A percentile compares a stretch with the other conserved stretches of the same genome.
Conservation (phyloP, 1,284 basidiomycete genomes). For the Ceratobasidium sp. region DNA sequence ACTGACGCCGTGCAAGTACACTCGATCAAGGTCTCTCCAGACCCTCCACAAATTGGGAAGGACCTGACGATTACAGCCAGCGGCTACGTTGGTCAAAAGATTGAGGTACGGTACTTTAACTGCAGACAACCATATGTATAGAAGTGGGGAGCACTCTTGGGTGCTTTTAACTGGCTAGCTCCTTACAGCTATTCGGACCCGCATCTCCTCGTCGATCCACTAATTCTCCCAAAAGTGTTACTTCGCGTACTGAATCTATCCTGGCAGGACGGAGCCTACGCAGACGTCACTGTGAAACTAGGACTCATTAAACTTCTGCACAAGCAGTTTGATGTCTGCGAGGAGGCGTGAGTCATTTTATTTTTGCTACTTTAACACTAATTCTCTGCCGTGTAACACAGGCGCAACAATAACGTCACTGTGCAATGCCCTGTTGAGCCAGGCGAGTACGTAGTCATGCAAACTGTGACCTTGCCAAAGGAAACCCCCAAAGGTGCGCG, state of each 20-base stretch:
- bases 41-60: constrained; percentile 65
- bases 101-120: constrained; percentile 58
- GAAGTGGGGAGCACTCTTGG: too few species aligned
- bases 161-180: too few species aligned
- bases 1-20: constrained; percentile 57
- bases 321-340: constrained; percentile 66
- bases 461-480: constrained; percentile 65
- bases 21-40: constrained; percentile 61
- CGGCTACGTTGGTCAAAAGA: constrained; percentile 60
- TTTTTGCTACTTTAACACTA: not conserved
- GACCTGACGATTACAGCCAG: constrained; percentile 64
- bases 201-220: too few species aligned
- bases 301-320: constrained; percentile 67
- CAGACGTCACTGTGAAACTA: constrained; percentile 67
- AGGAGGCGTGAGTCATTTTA: constrained; percentile 62
- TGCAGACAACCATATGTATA: too few species aligned
- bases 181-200: too few species aligned
- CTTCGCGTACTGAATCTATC: not conserved
- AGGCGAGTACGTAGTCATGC: constrained; percentile 62
- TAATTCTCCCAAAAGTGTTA: too few species aligned
- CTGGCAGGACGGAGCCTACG: constrained; percentile 64
- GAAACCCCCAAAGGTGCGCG: constrained; percentile 64
- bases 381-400: not conserved
- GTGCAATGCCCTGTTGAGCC: constrained; percentile 61
- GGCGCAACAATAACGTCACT: constrained; percentile 57